Conservation (phyloP, 2,329 filamentous ascomycete species). For the Xylaria sp. region DNA sequence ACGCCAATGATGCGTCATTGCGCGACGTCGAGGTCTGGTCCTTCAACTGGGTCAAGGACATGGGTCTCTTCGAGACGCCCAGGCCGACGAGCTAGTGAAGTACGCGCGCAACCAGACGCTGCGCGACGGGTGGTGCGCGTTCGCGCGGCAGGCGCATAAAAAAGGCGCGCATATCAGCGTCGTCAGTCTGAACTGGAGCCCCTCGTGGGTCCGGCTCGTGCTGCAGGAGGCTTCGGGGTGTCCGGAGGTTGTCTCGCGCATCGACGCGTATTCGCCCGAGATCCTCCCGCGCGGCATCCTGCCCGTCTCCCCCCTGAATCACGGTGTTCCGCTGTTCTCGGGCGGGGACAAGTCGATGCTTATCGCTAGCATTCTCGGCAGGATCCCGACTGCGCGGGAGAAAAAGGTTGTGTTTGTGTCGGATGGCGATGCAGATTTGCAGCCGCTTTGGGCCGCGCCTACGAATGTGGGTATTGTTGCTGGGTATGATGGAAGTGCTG, state of each 20-base stretch:
- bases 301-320: conserved; percentile 4
- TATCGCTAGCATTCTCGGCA: not conserved
- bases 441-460: conserved; percentile 17
- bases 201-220: conserved; percentile 21
- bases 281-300: conserved; percentile 17
- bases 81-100: conserved; percentile 2
- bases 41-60: conserved; percentile 16
- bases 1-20: conserved; percentile 14
- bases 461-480: conserved; percentile 24
- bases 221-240: conserved; percentile 14
- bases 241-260: conserved; percentile 5
- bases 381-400: not conserved
- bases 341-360: conserved; percentile 18
- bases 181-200: conserved; percentile 23
- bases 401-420: conserved; percentile 19
- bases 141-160: conserved; percentile 13
- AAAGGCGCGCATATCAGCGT: conserved; percentile 9
- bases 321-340: conserved; percentile 15
- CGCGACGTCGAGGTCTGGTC: conserved; percentile 21
- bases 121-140: conserved; percentile 19
- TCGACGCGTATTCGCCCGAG: conserved; percentile 18
- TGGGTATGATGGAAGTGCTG: conserved; percentile 12
- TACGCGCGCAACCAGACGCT: conserved; percentile 22
- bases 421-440: conserved; percentile 18
- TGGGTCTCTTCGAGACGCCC: conserved; percentile 21